Conservation (phyloP, 2,329 filamentous ascomycete genomes). For the Hypoxylon sp. region DNA sequence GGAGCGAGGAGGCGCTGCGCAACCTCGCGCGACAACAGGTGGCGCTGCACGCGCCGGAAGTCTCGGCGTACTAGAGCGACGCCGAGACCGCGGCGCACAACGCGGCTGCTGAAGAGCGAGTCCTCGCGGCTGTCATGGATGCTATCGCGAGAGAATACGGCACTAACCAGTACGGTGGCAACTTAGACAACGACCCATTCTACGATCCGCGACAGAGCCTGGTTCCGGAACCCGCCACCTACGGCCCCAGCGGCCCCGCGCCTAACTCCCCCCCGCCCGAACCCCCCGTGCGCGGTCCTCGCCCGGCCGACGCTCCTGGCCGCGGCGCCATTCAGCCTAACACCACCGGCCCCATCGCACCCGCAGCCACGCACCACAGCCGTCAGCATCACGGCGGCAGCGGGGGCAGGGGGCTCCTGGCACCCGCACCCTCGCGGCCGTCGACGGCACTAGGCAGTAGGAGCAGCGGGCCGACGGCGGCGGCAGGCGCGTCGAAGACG, state of each 20-base stretch:
- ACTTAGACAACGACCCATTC: conserved; percentile 22
- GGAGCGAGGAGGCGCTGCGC: conserved; percentile 14
- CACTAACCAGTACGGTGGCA: not conserved
- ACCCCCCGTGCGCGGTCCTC: not conserved
- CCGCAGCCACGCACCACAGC: not conserved
- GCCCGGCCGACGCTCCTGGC: not conserved
- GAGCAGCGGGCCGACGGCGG: not conserved
- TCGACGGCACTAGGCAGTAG: no score
- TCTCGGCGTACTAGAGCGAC: conserved; percentile 26
- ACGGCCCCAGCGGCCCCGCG: not conserved
- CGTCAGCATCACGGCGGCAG: no score
- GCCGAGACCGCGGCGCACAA: conserved; percentile 18
- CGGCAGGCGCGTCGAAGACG: not conserved
- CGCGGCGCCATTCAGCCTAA: no score
- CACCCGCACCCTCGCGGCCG: no score
- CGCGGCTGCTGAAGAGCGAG: conserved; percentile 5
- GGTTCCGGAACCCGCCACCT: not conserved
- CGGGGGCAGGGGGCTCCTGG: no score
- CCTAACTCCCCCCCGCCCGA: not conserved
- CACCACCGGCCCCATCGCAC: not conserved
- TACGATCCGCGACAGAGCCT: not conserved
- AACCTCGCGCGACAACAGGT: conserved; percentile 19
- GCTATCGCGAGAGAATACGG: conserved; percentile 14
- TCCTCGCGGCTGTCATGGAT: not conserved
- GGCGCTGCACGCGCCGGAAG: conserved; percentile 9